phyloP scores from a whole-genome alignment of 805 yeast genomes.

The Clavispora asparagi region DNA sequence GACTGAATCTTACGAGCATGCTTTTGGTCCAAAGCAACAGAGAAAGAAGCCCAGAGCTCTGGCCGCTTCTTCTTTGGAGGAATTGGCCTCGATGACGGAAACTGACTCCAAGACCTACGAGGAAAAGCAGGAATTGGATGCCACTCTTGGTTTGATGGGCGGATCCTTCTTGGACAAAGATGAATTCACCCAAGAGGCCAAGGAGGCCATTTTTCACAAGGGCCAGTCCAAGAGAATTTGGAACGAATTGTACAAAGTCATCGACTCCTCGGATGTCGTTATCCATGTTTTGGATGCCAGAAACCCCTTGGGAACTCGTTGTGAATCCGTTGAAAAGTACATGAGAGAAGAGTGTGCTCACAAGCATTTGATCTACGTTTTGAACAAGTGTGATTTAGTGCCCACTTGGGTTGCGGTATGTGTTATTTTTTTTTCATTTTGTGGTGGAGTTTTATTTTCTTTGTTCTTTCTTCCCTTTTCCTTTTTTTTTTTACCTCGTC shows the following conservation, averaged over 20 bases:
- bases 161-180: slow-evolving; percentile 55
- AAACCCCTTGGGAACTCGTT: slow-evolving; percentile 95
- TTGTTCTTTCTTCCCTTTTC: background rate
- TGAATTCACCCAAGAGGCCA: slow-evolving; percentile 85
- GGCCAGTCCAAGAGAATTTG: slow-evolving; percentile 98
- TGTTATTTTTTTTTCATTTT: slow-evolving; percentile 19
- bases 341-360: slow-evolving; percentile 93
- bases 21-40: slow-evolving; percentile 95
- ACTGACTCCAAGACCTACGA: slow-evolving; percentile 55
- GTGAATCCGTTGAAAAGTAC: slow-evolving; percentile 88
- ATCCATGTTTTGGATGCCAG: slow-evolving; percentile 96
- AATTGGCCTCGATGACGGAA: slow-evolving; percentile 57
- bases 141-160: slow-evolving; percentile 80
- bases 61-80: slow-evolving; percentile 74
- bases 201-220: slow-evolving; percentile 91
- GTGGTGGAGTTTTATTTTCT: background rate
- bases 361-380: slow-evolving; percentile 88
- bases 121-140: slow-evolving; percentile 71
- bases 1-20: slow-evolving; percentile 72
- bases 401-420: slow-evolving; percentile 99
- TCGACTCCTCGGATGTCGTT: slow-evolving; percentile 96
- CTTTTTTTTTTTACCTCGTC: slow-evolving; percentile 8
- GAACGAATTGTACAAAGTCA: slow-evolving; percentile 96
- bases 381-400: slow-evolving; percentile 96
- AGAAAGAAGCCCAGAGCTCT: slow-evolving; percentile 80